Conservation (phyloP, 2,329 filamentous ascomycete genomes). For the Penicillium griseofulvum region DNA sequence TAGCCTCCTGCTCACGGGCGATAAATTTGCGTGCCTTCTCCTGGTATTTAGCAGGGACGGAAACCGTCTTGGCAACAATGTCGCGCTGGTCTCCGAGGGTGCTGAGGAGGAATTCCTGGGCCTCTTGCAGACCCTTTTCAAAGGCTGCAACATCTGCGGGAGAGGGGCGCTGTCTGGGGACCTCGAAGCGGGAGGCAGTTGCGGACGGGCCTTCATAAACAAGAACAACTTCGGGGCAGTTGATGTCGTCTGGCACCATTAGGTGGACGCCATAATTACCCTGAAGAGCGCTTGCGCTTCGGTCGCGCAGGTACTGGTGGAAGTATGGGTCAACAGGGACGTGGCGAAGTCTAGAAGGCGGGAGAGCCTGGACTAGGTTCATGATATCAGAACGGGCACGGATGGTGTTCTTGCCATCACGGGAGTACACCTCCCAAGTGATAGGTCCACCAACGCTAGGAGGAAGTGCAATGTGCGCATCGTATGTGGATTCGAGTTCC, state of each 20-base stretch:
- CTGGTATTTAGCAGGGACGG: constrained; percentile 60
- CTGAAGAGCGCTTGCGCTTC: constrained; percentile 39
- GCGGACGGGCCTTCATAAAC: constrained; percentile 49
- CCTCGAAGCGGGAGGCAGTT: constrained; percentile 49
- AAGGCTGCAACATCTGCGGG: constrained; percentile 56
- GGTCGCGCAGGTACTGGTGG: constrained; percentile 47
- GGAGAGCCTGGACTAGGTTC: constrained; percentile 50
- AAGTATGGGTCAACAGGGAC: constrained; percentile 51
- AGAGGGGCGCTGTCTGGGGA: constrained; percentile 57
- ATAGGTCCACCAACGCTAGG: constrained; percentile 63
- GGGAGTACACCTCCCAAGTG: constrained; percentile 84
- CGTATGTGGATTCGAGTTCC: constrained; percentile 74
- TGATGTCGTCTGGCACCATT: constrained; percentile 47
- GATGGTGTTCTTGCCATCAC: constrained; percentile 73
- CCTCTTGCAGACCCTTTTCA: constrained; percentile 57
- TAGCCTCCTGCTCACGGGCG: constrained; percentile 54
- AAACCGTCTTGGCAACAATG: constrained; percentile 54
- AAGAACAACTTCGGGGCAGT: constrained; percentile 47
- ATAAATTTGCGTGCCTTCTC: constrained; percentile 63
- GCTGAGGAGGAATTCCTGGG: constrained; percentile 55
- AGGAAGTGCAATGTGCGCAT: constrained; percentile 84
- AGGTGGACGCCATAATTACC: constrained; percentile 49
- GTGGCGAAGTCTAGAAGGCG: constrained; percentile 45
- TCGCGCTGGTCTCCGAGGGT: constrained; percentile 55
- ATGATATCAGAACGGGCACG: constrained; percentile 50